Percentiles rank a stretch among this genome's conserved stretches.
phyloP scores from a whole-genome alignment of 2,329 filamentous ascomycete species.

The Exophiala bonariae region DNA sequence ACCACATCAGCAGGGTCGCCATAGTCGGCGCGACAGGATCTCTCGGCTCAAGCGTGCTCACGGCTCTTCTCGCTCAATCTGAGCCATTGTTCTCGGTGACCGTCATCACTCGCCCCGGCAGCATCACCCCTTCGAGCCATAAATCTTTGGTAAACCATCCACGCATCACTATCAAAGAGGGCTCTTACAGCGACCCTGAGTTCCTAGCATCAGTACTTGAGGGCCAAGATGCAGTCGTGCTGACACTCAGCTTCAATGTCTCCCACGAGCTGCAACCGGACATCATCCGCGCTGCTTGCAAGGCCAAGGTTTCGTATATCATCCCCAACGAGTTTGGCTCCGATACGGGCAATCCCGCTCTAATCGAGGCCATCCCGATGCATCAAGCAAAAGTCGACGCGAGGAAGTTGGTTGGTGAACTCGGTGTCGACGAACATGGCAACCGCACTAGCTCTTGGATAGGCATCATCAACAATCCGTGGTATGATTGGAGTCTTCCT shows the following conservation, averaged over 20 bases:
- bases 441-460: slow-evolving; percentile 2
- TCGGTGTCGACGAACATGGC: neutral
- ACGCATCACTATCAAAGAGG: neutral
- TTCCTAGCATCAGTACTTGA: slow-evolving; percentile 1
- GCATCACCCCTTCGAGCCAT: too few species aligned
- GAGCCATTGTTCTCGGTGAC: too few species aligned
- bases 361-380: slow-evolving; percentile 1
- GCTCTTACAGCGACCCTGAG: slow-evolving; percentile 1
- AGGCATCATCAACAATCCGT: slow-evolving; percentile 4
- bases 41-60: too few species aligned
- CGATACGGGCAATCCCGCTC: slow-evolving; percentile 2
- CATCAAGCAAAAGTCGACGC: slow-evolving; percentile 1
- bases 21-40: too few species aligned
- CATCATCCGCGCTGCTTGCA: slow-evolving; percentile 1
- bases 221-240: neutral
- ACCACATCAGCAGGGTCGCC: too few species aligned
- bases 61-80: too few species aligned
- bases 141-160: too few species aligned
- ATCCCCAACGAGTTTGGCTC: slow-evolving; percentile 1
- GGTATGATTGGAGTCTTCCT: slow-evolving; percentile 1
- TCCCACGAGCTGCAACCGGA: neutral
- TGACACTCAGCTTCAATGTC: slow-evolving; percentile 2
- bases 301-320: slow-evolving; percentile 5
- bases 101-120: too few species aligned
- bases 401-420: neutral